Evolutionary conservation across 345 rosid genomes (phyloP), one percentile per base, ranked within the genome.

Genomic region (Lepidium africanum): DNA sequence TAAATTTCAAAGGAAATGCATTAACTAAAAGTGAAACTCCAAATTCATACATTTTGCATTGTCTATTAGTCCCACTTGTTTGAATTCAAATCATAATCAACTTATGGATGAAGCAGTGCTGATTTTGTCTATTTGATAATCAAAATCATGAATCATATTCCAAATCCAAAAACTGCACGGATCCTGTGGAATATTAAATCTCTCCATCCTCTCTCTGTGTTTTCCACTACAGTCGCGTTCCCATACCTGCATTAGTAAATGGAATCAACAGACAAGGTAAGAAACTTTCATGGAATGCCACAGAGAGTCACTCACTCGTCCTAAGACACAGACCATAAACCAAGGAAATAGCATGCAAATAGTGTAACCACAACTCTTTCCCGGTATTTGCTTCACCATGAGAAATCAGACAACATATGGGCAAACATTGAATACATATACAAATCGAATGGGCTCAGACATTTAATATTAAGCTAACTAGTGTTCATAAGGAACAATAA

Each of bases 161-260:
- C 97, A 80, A 90, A 94, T 65, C 97, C 96, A 52, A 94, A 90
- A 62, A 87, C 90, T 5, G 97, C 92, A 7, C 96, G 86, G 69
- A 94, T 88, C 84, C 77, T 87, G 30, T 94, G 81, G 82, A 94
- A 87, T 39, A 91, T 94, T 35, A 86, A 90, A 76, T 89, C 92
- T 53, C 93, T 81, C 99, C 99, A 91, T 65, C 99, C 97, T 78
- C 96, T 86, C 85, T 94, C 93, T 0, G 97, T 94, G 82, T 91
- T 94, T 75, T 89, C 97, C 77, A 78, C 96, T 66, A 94, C 96
- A 21, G 96, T 94, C 1, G 93, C 84, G 79, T 94, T 94, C 47
- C 96, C 99, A 64, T 89, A 94, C 75, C 99, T 94, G 83, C 83
- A 27, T 3, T n/a, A 64, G 27, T 11, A 33, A 71, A 59, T 17